Evolutionary conservation across 2,329 filamentous ascomycete species (phyloP).

Genomic region (Penicillium sclerotigenum): DNA sequence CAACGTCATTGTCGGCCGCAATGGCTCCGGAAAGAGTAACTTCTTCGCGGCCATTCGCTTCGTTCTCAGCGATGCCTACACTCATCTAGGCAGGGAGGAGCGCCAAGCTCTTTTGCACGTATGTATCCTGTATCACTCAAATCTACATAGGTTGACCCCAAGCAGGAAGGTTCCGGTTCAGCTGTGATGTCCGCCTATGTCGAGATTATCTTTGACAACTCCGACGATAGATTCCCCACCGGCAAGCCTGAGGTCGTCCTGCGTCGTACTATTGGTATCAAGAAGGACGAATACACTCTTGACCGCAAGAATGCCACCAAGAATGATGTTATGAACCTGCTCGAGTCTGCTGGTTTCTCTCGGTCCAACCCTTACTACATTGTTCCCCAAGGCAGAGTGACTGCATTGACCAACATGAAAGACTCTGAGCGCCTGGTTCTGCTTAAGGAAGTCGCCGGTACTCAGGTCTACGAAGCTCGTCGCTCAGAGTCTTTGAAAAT

Average conservation of each 20-base stretch:
- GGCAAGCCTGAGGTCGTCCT: constrained; percentile 87
- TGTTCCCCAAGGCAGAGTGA: constrained; percentile 94
- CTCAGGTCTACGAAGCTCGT: constrained; percentile 91
- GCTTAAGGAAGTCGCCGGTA: constrained; percentile 96
- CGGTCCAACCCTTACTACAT: constrained; percentile 99
- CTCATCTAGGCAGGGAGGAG: constrained; percentile 91
- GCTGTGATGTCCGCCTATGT: constrained; percentile 99
- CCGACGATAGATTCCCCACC: constrained; percentile 90
- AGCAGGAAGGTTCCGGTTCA: constrained; percentile 83
- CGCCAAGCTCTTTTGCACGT: constrained; percentile 88
- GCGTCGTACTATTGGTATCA: constrained; percentile 89
- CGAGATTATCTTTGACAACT: constrained; percentile 98
- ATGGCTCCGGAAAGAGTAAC: constrained; percentile 98
- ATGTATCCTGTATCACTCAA: constrained; percentile 21
- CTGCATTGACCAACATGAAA: constrained; percentile 97
- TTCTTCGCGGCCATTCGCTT: constrained; percentile 99
- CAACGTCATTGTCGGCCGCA: constrained; percentile 98
- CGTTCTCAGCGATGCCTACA: constrained; percentile 96
- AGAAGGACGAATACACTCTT: constrained; percentile 98
- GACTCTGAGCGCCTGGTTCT: constrained; percentile 85
- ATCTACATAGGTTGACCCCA: constrained; percentile 19
- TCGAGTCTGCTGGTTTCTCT: constrained; percentile 95
- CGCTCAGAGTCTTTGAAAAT: constrained; percentile 91
- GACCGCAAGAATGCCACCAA: constrained; percentile 97
- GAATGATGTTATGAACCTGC: constrained; percentile 86